Evolutionary conservation across 805 yeast genomes (phyloP).

Genomic region (Kurtzmaniella fragi): DNA sequence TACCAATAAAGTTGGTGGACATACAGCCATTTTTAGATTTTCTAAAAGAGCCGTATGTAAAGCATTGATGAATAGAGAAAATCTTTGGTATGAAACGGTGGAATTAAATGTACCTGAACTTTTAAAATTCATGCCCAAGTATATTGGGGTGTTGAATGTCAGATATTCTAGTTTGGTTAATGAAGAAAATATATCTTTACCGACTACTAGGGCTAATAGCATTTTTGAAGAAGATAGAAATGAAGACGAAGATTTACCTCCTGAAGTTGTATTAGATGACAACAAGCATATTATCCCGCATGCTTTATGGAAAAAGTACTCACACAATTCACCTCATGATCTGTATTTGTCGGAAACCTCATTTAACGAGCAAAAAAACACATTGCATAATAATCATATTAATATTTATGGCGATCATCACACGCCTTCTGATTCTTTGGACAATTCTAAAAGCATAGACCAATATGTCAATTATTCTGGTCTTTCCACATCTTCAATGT

Average conservation of each 20-base stretch:
- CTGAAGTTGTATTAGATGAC: constrained; percentile 89
- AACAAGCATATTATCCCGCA: constrained; percentile 89
- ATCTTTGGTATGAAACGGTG: constrained; percentile 85
- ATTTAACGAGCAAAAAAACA: neutral
- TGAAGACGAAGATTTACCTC: constrained; percentile 34
- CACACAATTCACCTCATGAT: constrained; percentile 18
- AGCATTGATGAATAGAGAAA: constrained; percentile 85
- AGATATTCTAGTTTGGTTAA: constrained; percentile 56
- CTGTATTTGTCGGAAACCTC: neutral
- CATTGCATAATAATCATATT: neutral
- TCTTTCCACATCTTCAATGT: constrained; percentile 5
- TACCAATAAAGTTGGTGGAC: constrained; percentile 95
- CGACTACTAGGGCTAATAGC: constrained; percentile 9
- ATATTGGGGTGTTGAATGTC: constrained; percentile 91
- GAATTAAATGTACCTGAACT: constrained; percentile 75
- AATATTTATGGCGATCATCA: constrained; percentile 13
- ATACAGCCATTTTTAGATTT: constrained; percentile 91
- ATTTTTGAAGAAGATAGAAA: constrained; percentile 17
- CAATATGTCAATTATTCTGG: constrained; percentile 5
- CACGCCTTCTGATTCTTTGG: constrained; percentile 2
- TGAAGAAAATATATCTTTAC: constrained; percentile 14
- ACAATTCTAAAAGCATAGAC: constrained; percentile 5
- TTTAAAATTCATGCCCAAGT: constrained; percentile 83
- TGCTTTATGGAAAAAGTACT: constrained; percentile 62
- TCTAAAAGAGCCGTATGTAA: constrained; percentile 91